Evolutionary conservation across 768 basidiomycete genomes (phyloP).

Genomic region (Mycena metata): DNA sequence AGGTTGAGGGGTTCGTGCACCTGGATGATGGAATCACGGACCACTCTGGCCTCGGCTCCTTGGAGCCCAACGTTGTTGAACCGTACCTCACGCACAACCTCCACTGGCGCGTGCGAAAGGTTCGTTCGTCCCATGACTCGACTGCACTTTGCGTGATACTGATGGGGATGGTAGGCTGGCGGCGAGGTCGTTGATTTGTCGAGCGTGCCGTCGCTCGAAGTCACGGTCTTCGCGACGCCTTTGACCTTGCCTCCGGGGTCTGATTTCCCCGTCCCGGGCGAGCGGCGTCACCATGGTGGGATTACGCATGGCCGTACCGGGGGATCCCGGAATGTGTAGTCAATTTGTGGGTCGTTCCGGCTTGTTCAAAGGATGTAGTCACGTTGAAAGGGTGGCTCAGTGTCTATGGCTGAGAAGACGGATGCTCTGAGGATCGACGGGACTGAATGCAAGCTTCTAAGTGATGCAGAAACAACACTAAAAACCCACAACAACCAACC

Average conservation of each 20-base stretch:
- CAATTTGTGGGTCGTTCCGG: not conserved
- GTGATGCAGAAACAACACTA: too few relatives aligned
- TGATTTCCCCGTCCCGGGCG: constrained; percentile 40
- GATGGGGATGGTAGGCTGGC: constrained; percentile 13
- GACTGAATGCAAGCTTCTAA: too few relatives aligned
- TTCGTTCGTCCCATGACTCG: constrained; percentile 33
- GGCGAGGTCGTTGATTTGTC: constrained; percentile 21
- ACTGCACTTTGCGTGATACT: not conserved
- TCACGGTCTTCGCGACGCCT: constrained; percentile 45
- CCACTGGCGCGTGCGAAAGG: constrained; percentile 59
- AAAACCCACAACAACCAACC: too few relatives aligned
- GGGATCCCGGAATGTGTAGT: constrained; percentile 39
- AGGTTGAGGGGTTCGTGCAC: constrained; percentile 61
- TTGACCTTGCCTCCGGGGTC: constrained; percentile 47
- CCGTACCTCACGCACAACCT: constrained; percentile 57
- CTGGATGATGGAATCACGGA: constrained; percentile 53
- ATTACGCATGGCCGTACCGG: constrained; percentile 41
- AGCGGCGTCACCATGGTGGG: constrained; percentile 28
- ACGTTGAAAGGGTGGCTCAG: too few relatives aligned
- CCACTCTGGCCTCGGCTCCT: constrained; percentile 47
- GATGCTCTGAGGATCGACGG: too few relatives aligned
- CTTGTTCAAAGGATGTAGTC: not conserved
- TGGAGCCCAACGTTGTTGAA: constrained; percentile 53
- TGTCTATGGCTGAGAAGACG: too few relatives aligned
- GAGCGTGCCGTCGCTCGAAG: constrained; percentile 46